Base-by-base conservation (phyloP, 2,329 filamentous ascomycete species). In the Bipolaris victoriae region DNA sequence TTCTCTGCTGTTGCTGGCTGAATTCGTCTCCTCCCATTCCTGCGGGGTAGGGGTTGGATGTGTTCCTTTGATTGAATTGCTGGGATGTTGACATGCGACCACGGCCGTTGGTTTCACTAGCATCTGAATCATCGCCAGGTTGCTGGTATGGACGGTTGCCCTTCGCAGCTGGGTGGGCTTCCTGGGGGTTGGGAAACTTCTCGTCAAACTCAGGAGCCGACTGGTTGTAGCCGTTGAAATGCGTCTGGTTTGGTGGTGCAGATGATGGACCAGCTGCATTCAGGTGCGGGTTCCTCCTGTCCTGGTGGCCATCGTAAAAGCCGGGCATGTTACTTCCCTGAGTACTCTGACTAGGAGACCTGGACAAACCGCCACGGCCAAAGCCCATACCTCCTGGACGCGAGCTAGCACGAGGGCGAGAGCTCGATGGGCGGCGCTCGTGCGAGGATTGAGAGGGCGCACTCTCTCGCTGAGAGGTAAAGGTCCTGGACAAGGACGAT, bases 401-500 rank as follows among this genome's bases (percentile, higher is more conserved):
- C 62, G 65, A 75, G 66, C 61, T 70, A 63, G 62, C 71, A 45
- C 73, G 62, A 47, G 66, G 60, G 64, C 65, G 63, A 39, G 68
- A 66, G 49, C 69, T 65, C 22, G 72, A 74, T 43, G 70, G 67
- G 33, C 73, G 74, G 54, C 72, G 64, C 50, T 77, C 78, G 35
- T 61, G 56, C 74, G 65, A 20, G 68, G 71, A 13, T 63, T 67
- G 49, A 29, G 76, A 68, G 43, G 73, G 66, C 52, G 69, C 58
- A 40, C 69, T 68, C 18, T 76, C 71, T 41, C 77, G 71, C 43
- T 78, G 73, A 39, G 73, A 71, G n/a, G 68, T 78, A 70, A 76
- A 76, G 51, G 74, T 80, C 61, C 78, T 76, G 31, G 80, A 82
- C 52, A 83, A 76, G n/a, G 78, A 81, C 22, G 75, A 75, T 1